Conservation (phyloP, 2,329 filamentous ascomycete genomes). For the Fusarium nelsonii region DNA sequence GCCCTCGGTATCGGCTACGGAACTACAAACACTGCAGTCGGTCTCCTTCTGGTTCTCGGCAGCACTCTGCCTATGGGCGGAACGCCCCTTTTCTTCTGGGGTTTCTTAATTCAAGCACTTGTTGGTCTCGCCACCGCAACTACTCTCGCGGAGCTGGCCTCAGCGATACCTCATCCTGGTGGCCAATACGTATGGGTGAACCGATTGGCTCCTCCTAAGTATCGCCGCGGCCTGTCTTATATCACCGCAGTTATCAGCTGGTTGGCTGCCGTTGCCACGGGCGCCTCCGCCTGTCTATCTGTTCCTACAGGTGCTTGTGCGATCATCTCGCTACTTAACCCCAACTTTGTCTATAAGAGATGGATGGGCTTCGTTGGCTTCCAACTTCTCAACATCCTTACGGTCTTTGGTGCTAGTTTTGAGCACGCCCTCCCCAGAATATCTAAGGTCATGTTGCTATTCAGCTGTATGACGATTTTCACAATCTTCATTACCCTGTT, state of each 20-base stretch:
- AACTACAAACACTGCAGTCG: slow-evolving; percentile 13
- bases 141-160: not conserved
- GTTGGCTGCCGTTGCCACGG: slow-evolving; percentile 11
- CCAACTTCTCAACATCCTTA: slow-evolving; percentile 9
- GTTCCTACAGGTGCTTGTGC: not conserved
- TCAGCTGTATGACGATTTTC: slow-evolving; percentile 3
- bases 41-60: slow-evolving; percentile 9
- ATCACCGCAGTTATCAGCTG: not conserved
- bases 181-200: slow-evolving; percentile 20
- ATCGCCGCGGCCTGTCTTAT: not conserved
- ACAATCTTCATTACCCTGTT: slow-evolving; percentile 7
- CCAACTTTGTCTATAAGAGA: slow-evolving; percentile 4
- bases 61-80: slow-evolving; percentile 16
- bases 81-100: slow-evolving; percentile 16
- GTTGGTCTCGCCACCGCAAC: slow-evolving; percentile 11
- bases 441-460: slow-evolving; percentile 1
- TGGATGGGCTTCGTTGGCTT: slow-evolving; percentile 16
- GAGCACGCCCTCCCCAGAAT: slow-evolving; percentile 2
- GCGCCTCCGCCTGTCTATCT: not conserved
- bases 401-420: not conserved
- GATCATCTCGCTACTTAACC: not conserved
- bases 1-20: slow-evolving; percentile 18
- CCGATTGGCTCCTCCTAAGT: not conserved
- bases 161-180: slow-evolving; percentile 12
- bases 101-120: not conserved